A percentile compares a stretch with the other conserved stretches of the same genome.
Evolutionary conservation across 139 green algal species (phyloP).

Genomic region (Eudorina sp.): DNA sequence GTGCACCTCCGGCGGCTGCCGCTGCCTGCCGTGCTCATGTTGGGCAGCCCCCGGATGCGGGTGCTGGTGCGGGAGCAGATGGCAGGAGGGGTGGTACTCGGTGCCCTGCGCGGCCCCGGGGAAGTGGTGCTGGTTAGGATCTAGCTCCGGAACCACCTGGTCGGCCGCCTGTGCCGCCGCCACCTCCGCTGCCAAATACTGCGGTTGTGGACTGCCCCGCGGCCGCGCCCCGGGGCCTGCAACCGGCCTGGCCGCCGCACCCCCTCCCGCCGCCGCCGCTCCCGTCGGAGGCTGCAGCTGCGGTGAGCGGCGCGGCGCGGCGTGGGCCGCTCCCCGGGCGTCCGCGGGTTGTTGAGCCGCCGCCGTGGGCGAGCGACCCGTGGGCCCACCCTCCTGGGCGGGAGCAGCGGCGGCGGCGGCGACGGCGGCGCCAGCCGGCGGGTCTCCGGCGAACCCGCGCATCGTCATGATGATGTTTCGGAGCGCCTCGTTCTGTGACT

Average conservation of each 20-base stretch:
- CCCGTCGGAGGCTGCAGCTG: background rate
- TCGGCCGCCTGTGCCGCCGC: background rate
- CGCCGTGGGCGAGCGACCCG: background rate
- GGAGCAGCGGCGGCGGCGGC: background rate
- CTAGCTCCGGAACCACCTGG: slow-evolving; percentile 18
- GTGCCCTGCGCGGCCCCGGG: background rate
- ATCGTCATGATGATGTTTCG: slow-evolving; percentile 56
- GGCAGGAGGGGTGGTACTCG: no score
- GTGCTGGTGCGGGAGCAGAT: no score
- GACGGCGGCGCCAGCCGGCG: background rate
- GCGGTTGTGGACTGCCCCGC: background rate
- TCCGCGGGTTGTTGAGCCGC: background rate
- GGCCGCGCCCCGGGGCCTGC: background rate
- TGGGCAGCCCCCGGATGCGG: no score
- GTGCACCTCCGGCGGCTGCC: background rate
- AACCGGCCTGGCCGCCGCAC: background rate
- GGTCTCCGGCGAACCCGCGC: background rate
- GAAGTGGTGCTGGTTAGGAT: background rate
- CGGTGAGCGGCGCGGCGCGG: background rate
- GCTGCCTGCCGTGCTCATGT: background rate
- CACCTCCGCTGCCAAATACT: background rate
- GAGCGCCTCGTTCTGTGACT: slow-evolving; percentile 47
- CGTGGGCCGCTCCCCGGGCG: background rate
- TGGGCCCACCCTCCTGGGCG: background rate
- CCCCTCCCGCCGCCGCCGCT: no score